Base-by-base conservation (phyloP, 768 basidiomycete genomes). In the Pleurotus platypus region DNA sequence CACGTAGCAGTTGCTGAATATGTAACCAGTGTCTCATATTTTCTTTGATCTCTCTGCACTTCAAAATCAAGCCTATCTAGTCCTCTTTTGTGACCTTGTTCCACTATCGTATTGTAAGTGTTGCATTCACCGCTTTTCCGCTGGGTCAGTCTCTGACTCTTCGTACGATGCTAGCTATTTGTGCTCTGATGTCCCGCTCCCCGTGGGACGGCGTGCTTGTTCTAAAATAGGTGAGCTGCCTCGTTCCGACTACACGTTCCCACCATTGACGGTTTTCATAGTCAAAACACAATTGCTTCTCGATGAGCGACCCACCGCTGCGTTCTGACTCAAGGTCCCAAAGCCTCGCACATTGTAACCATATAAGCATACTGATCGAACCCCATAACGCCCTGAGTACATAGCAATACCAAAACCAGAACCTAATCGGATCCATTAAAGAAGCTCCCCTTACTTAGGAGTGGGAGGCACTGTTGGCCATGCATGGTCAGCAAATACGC, bases 31-130 rank as follows among this genome's bases (percentile, higher is more conserved):
- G 95, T 74, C 83, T 98, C 59, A 95, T 99, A 63, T 97, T 98
- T 72, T 98, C 97, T 7, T 83, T 99, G 60, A 98, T 99, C 69
- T 93, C 94, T 2, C 84, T 99, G 38, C 96, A 99, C 79, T 98
- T 99, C 89, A 98, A 98, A 78, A 98, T 99, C 82, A 98, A 99
- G 81, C 97, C 97, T 13, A 98, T 94, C 64, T 94, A 85, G 75
- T 51, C 12, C 8, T 35, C 8, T 8, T 35, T 11, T 35, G 11
- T 8, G 30, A 35, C 30, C 2, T 30, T 35, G 30, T 35, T 35
- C 3, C 11, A 8, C 30, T 9, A 35, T 35, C 30, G 30, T 35
- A 35, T 35, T 35, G 30, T 35, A 35, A 8, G 30, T 35, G 8
- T 11, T 8, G 9, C 30, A 35, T 35, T 9, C 9, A 3, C 30